Conservation (phyloP, 441 rosid genomes). For the Manihot esculenta region DNA sequence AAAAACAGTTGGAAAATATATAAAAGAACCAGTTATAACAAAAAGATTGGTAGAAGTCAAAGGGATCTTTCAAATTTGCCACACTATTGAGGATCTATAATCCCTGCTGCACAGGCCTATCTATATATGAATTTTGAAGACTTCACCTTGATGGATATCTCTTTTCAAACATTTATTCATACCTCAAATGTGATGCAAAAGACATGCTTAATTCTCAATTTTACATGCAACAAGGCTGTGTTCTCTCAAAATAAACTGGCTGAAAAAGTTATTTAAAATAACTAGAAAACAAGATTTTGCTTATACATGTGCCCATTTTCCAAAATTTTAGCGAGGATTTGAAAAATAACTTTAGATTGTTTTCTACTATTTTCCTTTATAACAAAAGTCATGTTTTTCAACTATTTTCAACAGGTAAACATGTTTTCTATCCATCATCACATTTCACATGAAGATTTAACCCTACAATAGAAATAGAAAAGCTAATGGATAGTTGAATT, state of each 20-base stretch:
- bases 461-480: conserved; percentile 15
- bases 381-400: neutral
- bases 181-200: neutral
- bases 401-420: no score
- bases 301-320: no score
- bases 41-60: neutral
- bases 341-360: no score
- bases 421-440: neutral
- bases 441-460: neutral
- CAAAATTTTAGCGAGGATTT: no score
- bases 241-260: no score
- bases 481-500: conserved; percentile 13
- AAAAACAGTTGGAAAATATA: neutral
- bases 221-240: neutral
- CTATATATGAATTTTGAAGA: neutral
- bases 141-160: neutral
- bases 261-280: no score
- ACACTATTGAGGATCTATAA: neutral
- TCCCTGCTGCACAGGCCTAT: neutral
- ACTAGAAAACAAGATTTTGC: no score
- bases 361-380: neutral
- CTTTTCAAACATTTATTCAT: neutral
- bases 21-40: neutral
- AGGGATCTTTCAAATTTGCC: neutral
- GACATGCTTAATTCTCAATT: neutral